Base-by-base conservation (phyloP, 2,329 filamentous ascomycete species). In the Penicillium expansum region DNA sequence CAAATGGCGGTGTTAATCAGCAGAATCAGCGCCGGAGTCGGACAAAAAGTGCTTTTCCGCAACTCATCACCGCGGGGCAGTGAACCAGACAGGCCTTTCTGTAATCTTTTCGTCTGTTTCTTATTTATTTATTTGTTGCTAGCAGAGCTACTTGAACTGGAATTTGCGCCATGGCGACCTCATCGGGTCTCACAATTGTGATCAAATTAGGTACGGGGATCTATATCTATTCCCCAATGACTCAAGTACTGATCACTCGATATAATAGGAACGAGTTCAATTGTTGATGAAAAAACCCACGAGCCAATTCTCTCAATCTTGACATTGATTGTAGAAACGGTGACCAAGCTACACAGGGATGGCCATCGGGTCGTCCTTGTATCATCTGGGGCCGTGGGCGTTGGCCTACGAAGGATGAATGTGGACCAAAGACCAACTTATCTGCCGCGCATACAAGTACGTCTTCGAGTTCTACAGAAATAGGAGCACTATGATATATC, bases 361-460 rank as follows among this genome's bases (percentile, higher is more conserved):
- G 94, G 94, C 48, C 92, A 99, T 74, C 86, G 88, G 67, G 94
- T 99, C 50, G 88, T 99, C 74, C 90, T 99, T 63, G 95, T 97
- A 62, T 99, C 94, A 2, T 99, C 94, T 0, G 94, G 94, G 58
- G 94, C 94, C 73, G 96, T 99, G 75, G 94, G 93, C 57, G 92
- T 99, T 59, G 94, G 92, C 7, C 81, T 99, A 59, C 86, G 90
- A 56, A 86, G 92, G 59, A 96, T 97, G 91, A 86, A 96, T 71
- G 82, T 96, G 58, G 86, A 91, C 29, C 89, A 89, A 69, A 84
- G 91, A 65, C 94, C 94, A 22, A 97, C 96, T 75, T 89, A 96
- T 74, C 83, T 99, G 37, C 89, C 93, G 48, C 86, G 92, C 73
- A 83, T 96, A 59, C 94, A 97, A 79, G 87, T 86, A 75, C 54